phyloP scores from a whole-genome alignment of 1,284 basidiomycete genomes.

The Agroathelia rolfsii region DNA sequence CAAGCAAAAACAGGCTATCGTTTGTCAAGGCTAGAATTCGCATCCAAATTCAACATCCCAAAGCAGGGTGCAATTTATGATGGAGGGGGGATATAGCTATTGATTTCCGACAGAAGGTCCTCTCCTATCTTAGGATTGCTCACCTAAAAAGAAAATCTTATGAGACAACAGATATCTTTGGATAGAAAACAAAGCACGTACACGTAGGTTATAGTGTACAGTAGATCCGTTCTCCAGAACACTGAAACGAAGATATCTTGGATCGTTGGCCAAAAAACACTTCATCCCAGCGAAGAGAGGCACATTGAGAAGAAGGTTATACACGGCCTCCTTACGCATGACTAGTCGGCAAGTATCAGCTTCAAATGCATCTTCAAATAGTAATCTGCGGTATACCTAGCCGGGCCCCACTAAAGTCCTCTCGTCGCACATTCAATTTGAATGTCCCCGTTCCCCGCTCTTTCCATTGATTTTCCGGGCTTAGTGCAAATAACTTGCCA shows the following conservation, averaged over 20 bases:
- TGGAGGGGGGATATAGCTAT: slow-evolving; percentile 38
- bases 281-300: slow-evolving; percentile 83
- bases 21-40: too few relatives aligned
- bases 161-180: slow-evolving; percentile 4
- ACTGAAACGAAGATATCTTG: slow-evolving; percentile 71
- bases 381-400: slow-evolving; percentile 42
- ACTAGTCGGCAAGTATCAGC: slow-evolving; percentile 57
- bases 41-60: too few relatives aligned
- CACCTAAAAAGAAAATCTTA: slow-evolving; percentile 28
- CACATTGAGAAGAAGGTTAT: slow-evolving; percentile 78
- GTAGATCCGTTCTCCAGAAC: slow-evolving; percentile 59
- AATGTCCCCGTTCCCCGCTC: slow-evolving; percentile 81
- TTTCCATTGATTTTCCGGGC: slow-evolving; percentile 66
- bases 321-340: slow-evolving; percentile 92
- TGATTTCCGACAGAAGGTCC: slow-evolving; percentile 46
- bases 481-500: slow-evolving; percentile 75
- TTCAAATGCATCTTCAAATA: slow-evolving; percentile 3
- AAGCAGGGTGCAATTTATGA: slow-evolving; percentile 6
- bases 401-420: slow-evolving; percentile 64
- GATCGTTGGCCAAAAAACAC: slow-evolving; percentile 69
- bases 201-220: slow-evolving; percentile 70
- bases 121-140: slow-evolving; percentile 51
- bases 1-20: too few relatives aligned
- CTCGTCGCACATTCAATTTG: slow-evolving; percentile 68
- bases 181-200: slow-evolving; percentile 25